Base-by-base conservation (phyloP, 192 early-diverging fungal species). In the Coemansia sp. region DNA sequence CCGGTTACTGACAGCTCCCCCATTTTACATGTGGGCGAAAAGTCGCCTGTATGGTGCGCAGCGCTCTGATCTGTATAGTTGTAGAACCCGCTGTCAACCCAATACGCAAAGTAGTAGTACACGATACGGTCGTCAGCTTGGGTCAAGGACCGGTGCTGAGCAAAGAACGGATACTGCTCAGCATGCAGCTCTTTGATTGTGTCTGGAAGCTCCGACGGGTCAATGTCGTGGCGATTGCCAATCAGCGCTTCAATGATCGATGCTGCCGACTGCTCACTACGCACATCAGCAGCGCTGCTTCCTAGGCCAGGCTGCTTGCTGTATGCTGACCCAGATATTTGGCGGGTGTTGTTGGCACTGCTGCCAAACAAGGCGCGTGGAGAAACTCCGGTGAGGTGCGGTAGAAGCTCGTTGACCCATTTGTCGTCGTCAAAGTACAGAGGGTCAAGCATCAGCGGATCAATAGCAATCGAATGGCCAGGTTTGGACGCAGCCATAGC, bases 61-160 rank as follows among this genome's bases (percentile, higher is more conserved):
- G 23, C 54, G 4, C 65, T 64, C 37, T 72, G 66, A 11, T 79
- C 76, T 2, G 64, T 51, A 62, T 76, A 72, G 65, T 72, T 79
- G 80, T 92, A 96, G 66, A 95, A 98, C 60, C 90, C 93, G 62
- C 88, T 88, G 66, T 96, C 94, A 17, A 97, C 84, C 96, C 96
- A 98, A 67, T 91, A 86, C 0, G 96, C 94, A 53, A 94, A 88
- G 63, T 85, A 80, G 41, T 35, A 68, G 72, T 80, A 72, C 2
- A 27, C 19, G 6, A 69, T 56, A 77, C 73, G 91, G 23, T 58
- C 22, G 23, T 75, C 73, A 3, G 29, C 19, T 27, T 17, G 49
- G 10, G 45, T 14, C 12, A 12, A 7, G 6, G 12, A 10, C 8
- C 45, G 21, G 5, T n/a, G 11, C 11, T 49, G 41, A 12, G 63